Conservation (phyloP, 2,329 filamentous ascomycete species). For the Talaromyces marneffei region DNA sequence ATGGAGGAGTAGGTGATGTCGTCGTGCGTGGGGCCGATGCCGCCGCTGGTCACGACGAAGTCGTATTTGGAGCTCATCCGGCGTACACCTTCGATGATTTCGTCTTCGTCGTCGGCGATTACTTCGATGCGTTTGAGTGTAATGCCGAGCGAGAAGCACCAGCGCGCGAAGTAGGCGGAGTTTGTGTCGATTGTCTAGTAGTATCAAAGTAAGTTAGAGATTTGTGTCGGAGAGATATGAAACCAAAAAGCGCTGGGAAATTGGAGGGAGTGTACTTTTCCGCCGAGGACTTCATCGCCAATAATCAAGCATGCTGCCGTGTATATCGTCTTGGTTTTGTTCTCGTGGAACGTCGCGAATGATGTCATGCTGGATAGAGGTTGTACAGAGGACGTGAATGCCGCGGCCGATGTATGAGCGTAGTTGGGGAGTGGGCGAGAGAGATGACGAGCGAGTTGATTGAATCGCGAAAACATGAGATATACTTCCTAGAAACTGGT, state of each 20-base stretch:
- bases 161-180: constrained; percentile 59
- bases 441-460: constrained; percentile 67
- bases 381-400: constrained; percentile 13
- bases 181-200: constrained; percentile 61
- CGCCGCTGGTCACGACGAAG: constrained; percentile 90
- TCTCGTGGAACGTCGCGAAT: constrained; percentile 29
- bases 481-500: not conserved
- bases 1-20: constrained; percentile 97
- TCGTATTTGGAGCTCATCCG: constrained; percentile 89
- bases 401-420: constrained; percentile 41
- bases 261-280: constrained; percentile 64
- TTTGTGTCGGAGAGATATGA: no score
- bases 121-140: constrained; percentile 82
- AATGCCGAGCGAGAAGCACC: constrained; percentile 60
- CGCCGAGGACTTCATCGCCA: constrained; percentile 91
- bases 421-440: constrained; percentile 56
- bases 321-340: constrained; percentile 59
- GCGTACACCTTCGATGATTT: constrained; percentile 80
- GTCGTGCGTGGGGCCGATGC: constrained; percentile 97
- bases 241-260: no score
- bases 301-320: constrained; percentile 92
- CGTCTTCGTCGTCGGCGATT: constrained; percentile 82
- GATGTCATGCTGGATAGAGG: constrained; percentile 38
- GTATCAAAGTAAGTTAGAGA: no score
- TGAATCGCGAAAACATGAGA: constrained; percentile 70